Base-by-base conservation (phyloP, 805 yeast genomes). In the Priceomyces haplophilus region DNA sequence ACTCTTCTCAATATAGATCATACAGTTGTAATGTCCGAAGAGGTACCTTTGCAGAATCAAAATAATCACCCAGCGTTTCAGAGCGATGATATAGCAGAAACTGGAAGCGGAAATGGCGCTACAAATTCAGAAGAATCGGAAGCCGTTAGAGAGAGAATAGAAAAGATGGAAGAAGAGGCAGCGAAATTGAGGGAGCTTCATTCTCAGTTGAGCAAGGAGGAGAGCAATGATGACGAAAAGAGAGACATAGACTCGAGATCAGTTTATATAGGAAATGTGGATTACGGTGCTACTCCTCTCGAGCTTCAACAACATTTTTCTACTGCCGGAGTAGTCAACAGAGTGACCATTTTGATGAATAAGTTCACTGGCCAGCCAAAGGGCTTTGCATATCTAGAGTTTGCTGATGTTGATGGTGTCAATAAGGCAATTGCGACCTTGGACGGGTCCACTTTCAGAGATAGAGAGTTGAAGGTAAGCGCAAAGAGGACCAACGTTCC, bases 331-430 rank as follows among this genome's bases (percentile, higher is more conserved):
- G 73, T 78, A 5, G 85, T 88, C 41, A 82, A 85, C 56, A 75
- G 96, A 53, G 88, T 88, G 25, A 87, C 93, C 3, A 87, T 88
- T 37, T 65, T 84, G 60, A 70, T 78, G 43, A 86, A 88, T 64
- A 83, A 82, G 61, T 63, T 67, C 52, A 81, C 93, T 0, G 95
- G 95, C 5, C 83, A 78, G 48, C 93, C 96, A 34, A 84, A 84
- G 62, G 96, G 96, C 1, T 87, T 75, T 65, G 96, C 96, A 1
- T 88, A 87, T 61, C 75, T 88, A 48, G 96, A 88, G 60, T 88
- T 87, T 56, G 76, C 81, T n/a, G 85, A 78, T 54, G 75, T 79
- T 10, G 72, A 73, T n/a, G 71, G 75, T 10, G 89, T 86, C 5
- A 68, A 76, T 15, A 72, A 75, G 46, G 95, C 95, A 1, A 69